Percentiles rank a stretch among this genome's conserved stretches.
These are phyloP conservation scores for Neofusicoccum cordaticola DNA, from an alignment of 2,329 filamentous ascomycete species.

Conservation along the genomic window DNA sequence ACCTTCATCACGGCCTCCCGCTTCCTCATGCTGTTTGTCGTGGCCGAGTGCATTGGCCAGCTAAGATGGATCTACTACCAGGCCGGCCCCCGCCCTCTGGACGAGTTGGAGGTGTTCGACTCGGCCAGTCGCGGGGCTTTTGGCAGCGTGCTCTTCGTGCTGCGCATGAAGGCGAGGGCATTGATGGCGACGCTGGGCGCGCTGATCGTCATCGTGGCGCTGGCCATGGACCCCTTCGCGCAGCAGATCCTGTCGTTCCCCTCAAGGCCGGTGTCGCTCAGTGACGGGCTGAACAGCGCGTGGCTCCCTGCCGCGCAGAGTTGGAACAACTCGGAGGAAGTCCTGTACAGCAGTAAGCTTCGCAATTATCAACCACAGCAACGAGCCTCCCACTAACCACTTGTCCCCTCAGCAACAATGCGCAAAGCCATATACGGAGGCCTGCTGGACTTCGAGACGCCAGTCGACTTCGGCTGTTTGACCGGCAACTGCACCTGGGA, in stretches of 20 bases:
- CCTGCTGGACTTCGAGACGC: conserved; percentile 5
- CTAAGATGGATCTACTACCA: conserved; percentile 36
- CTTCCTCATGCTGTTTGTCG: conserved; percentile 29
- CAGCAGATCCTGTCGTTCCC: conserved; percentile 19
- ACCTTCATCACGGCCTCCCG: conserved; percentile 33
- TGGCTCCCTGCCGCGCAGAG: background rate
- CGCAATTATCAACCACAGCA: no score
- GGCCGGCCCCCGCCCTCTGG: conserved; percentile 19
- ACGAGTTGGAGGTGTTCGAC: conserved; percentile 29
- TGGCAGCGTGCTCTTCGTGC: background rate
- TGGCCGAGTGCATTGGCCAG: conserved; percentile 34
- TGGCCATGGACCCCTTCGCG: conserved; percentile 19
- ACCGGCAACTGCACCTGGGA: conserved; percentile 19
- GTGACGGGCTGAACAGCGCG: background rate
- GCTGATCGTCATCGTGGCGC: conserved; percentile 16
- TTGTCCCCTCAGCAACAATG: background rate
- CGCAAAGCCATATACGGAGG: conserved; percentile 15
- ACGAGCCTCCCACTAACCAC: background rate
- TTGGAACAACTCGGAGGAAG: background rate
- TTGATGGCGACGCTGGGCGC: conserved; percentile 17
- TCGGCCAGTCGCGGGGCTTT: conserved; percentile 25
- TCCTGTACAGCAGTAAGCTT: background rate
- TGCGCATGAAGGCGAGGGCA: background rate
- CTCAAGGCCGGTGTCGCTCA: conserved; percentile 1
- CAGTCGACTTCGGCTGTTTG: conserved; percentile 8